These are phyloP conservation scores for Thelephora aurantiotincta DNA, from an alignment of 768 basidiomycete species.

Conservation along the genomic window DNA sequence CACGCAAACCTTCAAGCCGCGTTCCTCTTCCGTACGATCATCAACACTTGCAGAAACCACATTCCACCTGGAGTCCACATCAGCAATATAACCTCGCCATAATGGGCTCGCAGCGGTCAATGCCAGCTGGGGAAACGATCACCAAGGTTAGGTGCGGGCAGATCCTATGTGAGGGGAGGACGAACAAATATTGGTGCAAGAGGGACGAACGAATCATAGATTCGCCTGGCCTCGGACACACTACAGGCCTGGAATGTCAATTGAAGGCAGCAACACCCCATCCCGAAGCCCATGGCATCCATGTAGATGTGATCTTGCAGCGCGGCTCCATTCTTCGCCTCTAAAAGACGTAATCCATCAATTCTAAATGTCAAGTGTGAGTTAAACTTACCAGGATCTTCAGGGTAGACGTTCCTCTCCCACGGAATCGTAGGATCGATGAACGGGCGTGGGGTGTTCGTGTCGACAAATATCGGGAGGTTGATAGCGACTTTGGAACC, in stretches of 20 bases:
- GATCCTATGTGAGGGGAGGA: conserved; percentile 3
- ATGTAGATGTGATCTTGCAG: conserved; percentile 87
- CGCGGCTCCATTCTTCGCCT: conserved; percentile 85
- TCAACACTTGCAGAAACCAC: conserved; percentile 98
- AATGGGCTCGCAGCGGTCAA: conserved; percentile 89
- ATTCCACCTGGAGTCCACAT: conserved; percentile 98
- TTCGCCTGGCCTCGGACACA: conserved; percentile 77
- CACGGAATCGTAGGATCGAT: conserved; percentile 88
- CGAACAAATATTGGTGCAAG: conserved; percentile 88
- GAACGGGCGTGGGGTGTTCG: conserved; percentile 78
- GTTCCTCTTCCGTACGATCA: conserved; percentile 90
- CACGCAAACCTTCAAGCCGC: conserved; percentile 52
- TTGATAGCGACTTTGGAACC: conserved; percentile 94
- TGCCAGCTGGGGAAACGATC: conserved; percentile 52
- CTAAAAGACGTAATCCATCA: conserved; percentile 22
- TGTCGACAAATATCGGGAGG: conserved; percentile 83
- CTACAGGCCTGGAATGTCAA: conserved; percentile 96
- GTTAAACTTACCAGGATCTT: conserved; percentile 55
- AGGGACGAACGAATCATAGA: conserved; percentile 95
- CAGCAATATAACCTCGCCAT: conserved; percentile 88
- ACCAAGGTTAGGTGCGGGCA: background rate
- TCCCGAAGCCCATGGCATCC: conserved; percentile 99
- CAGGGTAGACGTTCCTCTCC: conserved; percentile 69
- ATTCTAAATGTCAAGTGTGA: background rate
- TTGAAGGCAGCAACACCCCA: conserved; percentile 98